A percentile compares a stretch with the other conserved stretches of the same genome.
phyloP scores from a whole-genome alignment of 2,329 filamentous ascomycete species.

The Septoria linicola region DNA sequence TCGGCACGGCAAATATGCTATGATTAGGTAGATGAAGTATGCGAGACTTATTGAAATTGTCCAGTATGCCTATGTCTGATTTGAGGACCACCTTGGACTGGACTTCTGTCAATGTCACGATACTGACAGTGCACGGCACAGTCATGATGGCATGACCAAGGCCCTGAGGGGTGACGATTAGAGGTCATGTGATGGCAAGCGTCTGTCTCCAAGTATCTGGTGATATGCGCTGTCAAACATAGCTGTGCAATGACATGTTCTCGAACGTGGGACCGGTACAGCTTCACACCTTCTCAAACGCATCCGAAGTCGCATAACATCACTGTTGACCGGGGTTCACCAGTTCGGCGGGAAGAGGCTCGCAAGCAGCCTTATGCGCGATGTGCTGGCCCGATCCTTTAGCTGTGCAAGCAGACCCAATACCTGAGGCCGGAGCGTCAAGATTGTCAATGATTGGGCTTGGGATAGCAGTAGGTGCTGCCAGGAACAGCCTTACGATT shows the following conservation, averaged over 20 bases:
- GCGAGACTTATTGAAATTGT: too few relatives aligned
- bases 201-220: constrained; percentile 22
- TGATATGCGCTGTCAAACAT: constrained; percentile 23
- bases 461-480: constrained; percentile 13
- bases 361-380: constrained; percentile 25
- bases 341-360: constrained; percentile 16
- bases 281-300: constrained; percentile 14
- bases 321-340: constrained; percentile 14
- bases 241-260: constrained; percentile 23
- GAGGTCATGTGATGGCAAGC: constrained; percentile 21
- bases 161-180: neutral
- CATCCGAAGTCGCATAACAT: constrained; percentile 4
- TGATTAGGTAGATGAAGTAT: too few relatives aligned
- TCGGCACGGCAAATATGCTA: too few relatives aligned
- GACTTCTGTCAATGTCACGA: too few relatives aligned
- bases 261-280: constrained; percentile 10
- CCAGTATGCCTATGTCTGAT: too few relatives aligned
- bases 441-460: constrained; percentile 25
- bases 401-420: constrained; percentile 22
- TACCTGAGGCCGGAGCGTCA: constrained; percentile 20
- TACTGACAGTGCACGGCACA: too few relatives aligned
- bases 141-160: neutral
- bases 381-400: constrained; percentile 29
- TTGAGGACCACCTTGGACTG: too few relatives aligned
- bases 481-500: constrained; percentile 26